Conservation (phyloP, 352 stramenopile species). For the Pythium phragmitis region DNA sequence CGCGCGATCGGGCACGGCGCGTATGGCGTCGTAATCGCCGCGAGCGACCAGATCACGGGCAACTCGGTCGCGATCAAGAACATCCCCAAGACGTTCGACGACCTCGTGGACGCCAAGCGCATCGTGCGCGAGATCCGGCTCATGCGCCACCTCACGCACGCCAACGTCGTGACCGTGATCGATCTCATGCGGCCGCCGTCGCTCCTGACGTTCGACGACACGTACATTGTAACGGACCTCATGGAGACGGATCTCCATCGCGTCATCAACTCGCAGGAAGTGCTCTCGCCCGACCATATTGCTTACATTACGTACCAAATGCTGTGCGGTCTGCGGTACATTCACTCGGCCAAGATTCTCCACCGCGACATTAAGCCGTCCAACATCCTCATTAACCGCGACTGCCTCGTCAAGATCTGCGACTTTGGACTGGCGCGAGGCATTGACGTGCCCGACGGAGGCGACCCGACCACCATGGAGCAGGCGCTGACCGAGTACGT, state of each 20-base stretch:
- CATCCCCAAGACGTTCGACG: slow-evolving; percentile 92
- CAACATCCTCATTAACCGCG: slow-evolving; percentile 96
- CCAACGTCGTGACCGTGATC: slow-evolving; percentile 96
- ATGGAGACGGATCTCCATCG: slow-evolving; percentile 98
- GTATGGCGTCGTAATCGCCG: slow-evolving; percentile 93
- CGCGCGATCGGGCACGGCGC: slow-evolving; percentile 94
- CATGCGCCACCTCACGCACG: slow-evolving; percentile 91
- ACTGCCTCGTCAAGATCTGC: slow-evolving; percentile 92
- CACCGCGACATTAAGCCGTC: slow-evolving; percentile 98
- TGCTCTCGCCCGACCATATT: slow-evolving; percentile 91
- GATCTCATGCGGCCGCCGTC: slow-evolving; percentile 80
- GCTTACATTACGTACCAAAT: slow-evolving; percentile 97
- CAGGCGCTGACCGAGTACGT: slow-evolving; percentile 89
- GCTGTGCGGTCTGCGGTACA: slow-evolving; percentile 93
- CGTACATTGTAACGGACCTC: slow-evolving; percentile 97
- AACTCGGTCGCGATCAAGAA: slow-evolving; percentile 90
- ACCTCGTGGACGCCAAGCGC: slow-evolving; percentile 99
- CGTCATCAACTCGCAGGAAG: slow-evolving; percentile 96
- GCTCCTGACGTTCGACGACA: slow-evolving; percentile 94
- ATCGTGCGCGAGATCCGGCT: slow-evolving; percentile 98
- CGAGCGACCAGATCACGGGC: slow-evolving; percentile 70
- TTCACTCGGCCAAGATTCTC: slow-evolving; percentile 93
- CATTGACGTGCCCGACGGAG: slow-evolving; percentile 37
- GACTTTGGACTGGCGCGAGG: slow-evolving; percentile 90
- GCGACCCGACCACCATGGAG: slow-evolving; percentile 34